Conservation (phyloP, 306 rosid species). For the Cicer judaicum region DNA sequence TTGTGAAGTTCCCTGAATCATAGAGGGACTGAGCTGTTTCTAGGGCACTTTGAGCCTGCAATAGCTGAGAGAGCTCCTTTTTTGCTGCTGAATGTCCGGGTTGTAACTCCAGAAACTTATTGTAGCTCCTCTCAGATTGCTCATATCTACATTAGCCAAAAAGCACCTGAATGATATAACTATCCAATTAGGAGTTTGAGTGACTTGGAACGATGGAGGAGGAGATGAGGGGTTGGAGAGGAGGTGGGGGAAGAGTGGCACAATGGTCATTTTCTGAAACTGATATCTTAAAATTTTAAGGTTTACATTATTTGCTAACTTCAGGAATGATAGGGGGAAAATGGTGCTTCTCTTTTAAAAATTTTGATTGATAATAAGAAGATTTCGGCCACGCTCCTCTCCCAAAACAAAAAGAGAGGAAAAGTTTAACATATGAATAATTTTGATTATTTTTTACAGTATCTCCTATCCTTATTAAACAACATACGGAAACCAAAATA, state of each 20-base stretch:
- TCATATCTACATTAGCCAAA: conserved; percentile 99
- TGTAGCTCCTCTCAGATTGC: conserved; percentile 88
- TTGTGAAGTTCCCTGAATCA: conserved; percentile 64
- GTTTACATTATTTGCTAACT: conserved; percentile 14
- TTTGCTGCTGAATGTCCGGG: conserved; percentile 70
- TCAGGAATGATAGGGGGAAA: conserved; percentile 17
- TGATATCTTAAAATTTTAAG: conserved; percentile 26
- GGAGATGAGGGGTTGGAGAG: conserved; percentile 29
- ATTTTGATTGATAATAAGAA: conserved; percentile 8
- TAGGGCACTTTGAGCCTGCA: conserved; percentile 84
- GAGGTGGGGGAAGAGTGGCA: conserved; percentile 18
- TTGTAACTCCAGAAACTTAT: conserved; percentile 77
- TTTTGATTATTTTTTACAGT: conserved; percentile 20
- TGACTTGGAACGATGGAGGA: conserved; percentile 40
- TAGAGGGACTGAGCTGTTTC: conserved; percentile 76
- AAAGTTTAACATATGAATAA: neutral
- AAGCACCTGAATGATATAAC: conserved; percentile 98
- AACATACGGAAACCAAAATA: conserved; percentile 24
- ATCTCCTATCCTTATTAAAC: conserved; percentile 32
- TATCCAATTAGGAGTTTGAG: conserved; percentile 80
- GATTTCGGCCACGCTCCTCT: conserved; percentile 3
- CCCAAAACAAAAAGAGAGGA: neutral
- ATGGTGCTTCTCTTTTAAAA: conserved; percentile 17
- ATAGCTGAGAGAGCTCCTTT: conserved; percentile 94
- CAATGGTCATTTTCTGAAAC: conserved; percentile 36